phyloP scores from a whole-genome alignment of 1,139 yeast genomes.

The Yamadazyma songkhlaensis region DNA sequence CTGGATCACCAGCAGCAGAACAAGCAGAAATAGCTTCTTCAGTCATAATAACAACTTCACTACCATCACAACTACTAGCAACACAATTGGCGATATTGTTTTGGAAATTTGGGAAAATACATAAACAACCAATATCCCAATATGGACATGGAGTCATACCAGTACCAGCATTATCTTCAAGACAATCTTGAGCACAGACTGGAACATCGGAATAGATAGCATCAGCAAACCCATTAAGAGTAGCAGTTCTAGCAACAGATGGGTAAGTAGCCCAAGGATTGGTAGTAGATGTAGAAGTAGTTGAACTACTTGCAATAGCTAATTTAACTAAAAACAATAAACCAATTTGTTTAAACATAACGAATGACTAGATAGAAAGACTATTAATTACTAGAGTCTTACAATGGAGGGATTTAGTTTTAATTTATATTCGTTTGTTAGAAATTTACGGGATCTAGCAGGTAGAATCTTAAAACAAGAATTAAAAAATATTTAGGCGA shows the following conservation, averaged over 20 bases:
- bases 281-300: constrained; percentile 15
- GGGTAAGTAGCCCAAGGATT: constrained; percentile 31
- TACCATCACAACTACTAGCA: constrained; percentile 25
- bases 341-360: constrained; percentile 1
- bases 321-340: background rate
- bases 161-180: constrained; percentile 16
- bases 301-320: constrained; percentile 3
- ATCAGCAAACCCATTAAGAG: constrained; percentile 43
- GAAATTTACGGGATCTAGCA: background rate
- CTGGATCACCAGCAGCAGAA: constrained; percentile 25
- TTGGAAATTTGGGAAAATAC: constrained; percentile 31
- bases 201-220: constrained; percentile 29
- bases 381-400: background rate
- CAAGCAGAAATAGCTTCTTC: constrained; percentile 26
- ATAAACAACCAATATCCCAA: constrained; percentile 40
- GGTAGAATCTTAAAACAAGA: background rate
- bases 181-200: constrained; percentile 28
- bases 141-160: constrained; percentile 37
- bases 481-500: background rate
- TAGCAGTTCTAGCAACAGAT: constrained; percentile 36
- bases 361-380: constrained; percentile 2
- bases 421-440: no score
- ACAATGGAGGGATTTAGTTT: background rate
- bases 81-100: constrained; percentile 29
- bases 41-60: constrained; percentile 20